Percentiles rank a stretch among this genome's conserved stretches.
Conservation (phyloP, 306 rosid genomes). For the Cercis canadensis region DNA sequence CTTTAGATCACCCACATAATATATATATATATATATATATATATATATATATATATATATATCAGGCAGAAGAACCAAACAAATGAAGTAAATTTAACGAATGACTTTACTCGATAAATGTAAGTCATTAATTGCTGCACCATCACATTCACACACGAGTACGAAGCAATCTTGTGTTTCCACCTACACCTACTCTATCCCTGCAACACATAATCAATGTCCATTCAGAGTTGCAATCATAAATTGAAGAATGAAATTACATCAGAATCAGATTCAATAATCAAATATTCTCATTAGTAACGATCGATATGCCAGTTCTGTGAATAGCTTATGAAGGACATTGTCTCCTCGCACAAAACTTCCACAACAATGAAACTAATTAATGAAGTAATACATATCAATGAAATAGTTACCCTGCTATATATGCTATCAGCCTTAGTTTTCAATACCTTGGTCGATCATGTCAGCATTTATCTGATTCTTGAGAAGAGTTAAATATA, state of each 20-base stretch:
- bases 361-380: too few relatives aligned
- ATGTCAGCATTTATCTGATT: background rate
- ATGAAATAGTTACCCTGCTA: too few relatives aligned
- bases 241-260: slow-evolving; percentile 13
- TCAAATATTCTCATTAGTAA: slow-evolving; percentile 65
- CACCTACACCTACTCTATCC: slow-evolving; percentile 90
- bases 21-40: too few relatives aligned
- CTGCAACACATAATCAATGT: slow-evolving; percentile 46
- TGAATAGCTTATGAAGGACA: slow-evolving; percentile 88
- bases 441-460: background rate
- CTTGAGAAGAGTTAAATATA: too few relatives aligned
- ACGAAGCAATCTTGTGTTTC: slow-evolving; percentile 91
- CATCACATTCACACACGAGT: slow-evolving; percentile 96
- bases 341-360: slow-evolving; percentile 91
- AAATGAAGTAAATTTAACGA: background rate
- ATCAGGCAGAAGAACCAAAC: background rate
- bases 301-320: slow-evolving; percentile 92
- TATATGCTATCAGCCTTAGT: slow-evolving; percentile 2
- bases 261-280: slow-evolving; percentile 15
- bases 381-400: too few relatives aligned
- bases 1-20: background rate
- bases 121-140: slow-evolving; percentile 75
- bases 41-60: background rate
- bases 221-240: background rate
- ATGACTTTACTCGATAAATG: slow-evolving; percentile 85